Percentiles rank a stretch among this genome's conserved stretches.
Evolutionary conservation across 1,284 basidiomycete species (phyloP).

Genomic region (Pulchroboletus neoregius): DNA sequence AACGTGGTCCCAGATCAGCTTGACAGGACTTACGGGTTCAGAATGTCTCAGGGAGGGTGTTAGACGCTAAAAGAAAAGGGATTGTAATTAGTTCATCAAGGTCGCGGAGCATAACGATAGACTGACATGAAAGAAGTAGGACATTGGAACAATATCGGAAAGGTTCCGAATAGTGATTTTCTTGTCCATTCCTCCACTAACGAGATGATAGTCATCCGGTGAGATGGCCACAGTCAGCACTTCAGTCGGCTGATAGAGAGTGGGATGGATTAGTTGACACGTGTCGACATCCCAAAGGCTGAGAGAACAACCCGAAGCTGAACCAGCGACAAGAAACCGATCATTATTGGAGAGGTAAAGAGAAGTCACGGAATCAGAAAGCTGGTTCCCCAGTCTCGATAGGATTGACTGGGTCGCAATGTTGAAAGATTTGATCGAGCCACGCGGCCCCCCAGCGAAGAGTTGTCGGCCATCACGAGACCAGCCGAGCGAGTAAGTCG

Average conservation of each 20-base stretch:
- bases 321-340: slow-evolving; percentile 11
- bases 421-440: slow-evolving; percentile 1
- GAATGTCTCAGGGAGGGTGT: neutral
- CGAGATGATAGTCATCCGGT: neutral
- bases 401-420: neutral
- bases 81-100: no score
- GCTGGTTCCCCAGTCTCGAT: no score
- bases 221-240: neutral
- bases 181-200: neutral
- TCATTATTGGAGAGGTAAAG: slow-evolving; percentile 5
- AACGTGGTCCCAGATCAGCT: no score
- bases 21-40: slow-evolving; percentile 5
- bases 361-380: slow-evolving; percentile 5
- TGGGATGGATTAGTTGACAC: no score
- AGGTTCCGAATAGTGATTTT: neutral
- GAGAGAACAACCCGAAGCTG: neutral
- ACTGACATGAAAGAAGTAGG: slow-evolving; percentile 7
- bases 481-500: slow-evolving; percentile 7
- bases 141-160: neutral
- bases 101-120: no score
- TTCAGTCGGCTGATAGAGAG: no score
- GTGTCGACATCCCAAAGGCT: no score
- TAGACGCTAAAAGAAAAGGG: no score
- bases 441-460: slow-evolving; percentile 5
- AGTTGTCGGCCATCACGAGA: slow-evolving; percentile 5